Percentiles rank a stretch among this genome's conserved stretches.
phyloP scores from a whole-genome alignment of 495 filamentous ascomycete genomes.

The Trypethelium eluteriae region DNA sequence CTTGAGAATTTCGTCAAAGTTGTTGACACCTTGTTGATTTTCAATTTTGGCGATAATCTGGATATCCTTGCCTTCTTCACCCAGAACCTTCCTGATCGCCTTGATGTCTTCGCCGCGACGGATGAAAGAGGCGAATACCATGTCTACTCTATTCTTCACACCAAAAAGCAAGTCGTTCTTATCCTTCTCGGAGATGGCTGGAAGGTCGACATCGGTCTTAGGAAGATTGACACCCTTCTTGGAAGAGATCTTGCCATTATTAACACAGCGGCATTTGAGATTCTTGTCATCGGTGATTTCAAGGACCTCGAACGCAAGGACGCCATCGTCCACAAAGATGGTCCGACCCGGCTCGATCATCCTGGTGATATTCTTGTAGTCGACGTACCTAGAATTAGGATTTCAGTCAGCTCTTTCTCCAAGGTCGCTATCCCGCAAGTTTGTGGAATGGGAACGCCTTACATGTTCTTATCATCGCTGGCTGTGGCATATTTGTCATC shows the following conservation, averaged over 20 bases:
- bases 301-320: conserved; percentile 89
- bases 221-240: conserved; percentile 98
- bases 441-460: conserved; percentile 29
- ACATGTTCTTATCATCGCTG: conserved; percentile 90
- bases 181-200: conserved; percentile 97
- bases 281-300: conserved; percentile 83
- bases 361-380: conserved; percentile 99
- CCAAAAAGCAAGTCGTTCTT: conserved; percentile 86
- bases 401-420: neutral
- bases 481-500: conserved; percentile 86
- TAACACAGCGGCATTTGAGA: conserved; percentile 71
- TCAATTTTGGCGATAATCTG: conserved; percentile 99
- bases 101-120: conserved; percentile 85
- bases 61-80: conserved; percentile 87
- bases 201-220: conserved; percentile 96
- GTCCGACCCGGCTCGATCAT: conserved; percentile 87
- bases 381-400: conserved; percentile 64
- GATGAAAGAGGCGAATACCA: conserved; percentile 99
- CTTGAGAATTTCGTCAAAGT: conserved; percentile 93
- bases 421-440: conserved; percentile 10
- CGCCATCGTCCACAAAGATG: conserved; percentile 98
- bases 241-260: conserved; percentile 97
- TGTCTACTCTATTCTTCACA: conserved; percentile 96
- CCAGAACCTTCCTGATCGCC: conserved; percentile 83
- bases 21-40: conserved; percentile 98